A percentile compares a stretch with the other conserved stretches of the same genome.
phyloP scores from a whole-genome alignment of 345 rosid genomes.

The Eucalyptus erythrocorys region DNA sequence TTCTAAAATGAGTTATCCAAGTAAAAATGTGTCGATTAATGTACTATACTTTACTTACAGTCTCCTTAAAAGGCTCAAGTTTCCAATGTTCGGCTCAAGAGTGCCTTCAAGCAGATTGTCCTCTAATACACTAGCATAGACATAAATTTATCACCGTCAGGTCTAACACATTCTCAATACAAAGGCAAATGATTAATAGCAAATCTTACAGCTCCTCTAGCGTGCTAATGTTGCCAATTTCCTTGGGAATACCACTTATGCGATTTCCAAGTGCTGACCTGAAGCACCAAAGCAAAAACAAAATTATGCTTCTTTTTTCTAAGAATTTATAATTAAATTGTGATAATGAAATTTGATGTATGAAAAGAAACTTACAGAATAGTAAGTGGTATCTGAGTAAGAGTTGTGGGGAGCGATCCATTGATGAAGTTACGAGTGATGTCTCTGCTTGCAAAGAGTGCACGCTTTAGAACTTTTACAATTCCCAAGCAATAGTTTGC shows the following conservation, averaged over 20 bases:
- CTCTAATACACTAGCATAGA: slow-evolving; percentile 38
- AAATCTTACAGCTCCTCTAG: slow-evolving; percentile 49
- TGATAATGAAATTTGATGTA: neutral
- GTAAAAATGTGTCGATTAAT: neutral
- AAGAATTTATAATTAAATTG: neutral
- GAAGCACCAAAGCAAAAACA: neutral
- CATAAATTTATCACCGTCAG: neutral
- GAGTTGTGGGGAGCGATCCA: slow-evolving; percentile 58
- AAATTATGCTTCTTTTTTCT: neutral
- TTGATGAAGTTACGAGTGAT: slow-evolving; percentile 55
- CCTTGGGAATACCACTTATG: slow-evolving; percentile 50
- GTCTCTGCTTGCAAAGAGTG: slow-evolving; percentile 37
- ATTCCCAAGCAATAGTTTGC: neutral
- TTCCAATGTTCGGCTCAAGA: slow-evolving; percentile 61
- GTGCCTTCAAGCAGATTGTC: slow-evolving; percentile 48
- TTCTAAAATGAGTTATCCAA: neutral
- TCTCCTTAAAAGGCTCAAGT: slow-evolving; percentile 24
- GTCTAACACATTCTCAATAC: neutral
- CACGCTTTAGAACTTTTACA: neutral
- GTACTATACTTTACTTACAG: neutral
- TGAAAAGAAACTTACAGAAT: slow-evolving; percentile 30
- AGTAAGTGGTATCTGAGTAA: slow-evolving; percentile 39
- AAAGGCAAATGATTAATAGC: neutral
- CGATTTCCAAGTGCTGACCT: slow-evolving; percentile 66
- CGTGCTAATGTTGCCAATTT: slow-evolving; percentile 42